Conservation (phyloP, 192 early-diverging fungal species). For the Glomus cerebriforme region DNA sequence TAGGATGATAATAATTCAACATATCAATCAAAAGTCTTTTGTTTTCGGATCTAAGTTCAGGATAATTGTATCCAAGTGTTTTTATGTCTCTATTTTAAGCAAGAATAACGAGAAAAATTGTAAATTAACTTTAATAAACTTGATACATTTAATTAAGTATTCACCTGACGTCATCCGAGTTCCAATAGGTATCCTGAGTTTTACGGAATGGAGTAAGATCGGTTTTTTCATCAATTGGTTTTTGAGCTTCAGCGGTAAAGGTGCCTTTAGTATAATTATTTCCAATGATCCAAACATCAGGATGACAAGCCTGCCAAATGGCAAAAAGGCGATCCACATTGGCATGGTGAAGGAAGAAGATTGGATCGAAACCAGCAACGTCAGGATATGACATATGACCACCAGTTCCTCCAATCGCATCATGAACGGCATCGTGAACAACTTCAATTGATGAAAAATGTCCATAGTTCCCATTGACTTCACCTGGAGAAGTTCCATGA, state of each 20-base stretch:
- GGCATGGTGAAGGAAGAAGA: constrained; percentile 29
- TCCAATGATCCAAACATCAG: constrained; percentile 17
- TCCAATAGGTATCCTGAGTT: constrained; percentile 3
- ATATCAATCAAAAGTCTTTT: constrained; percentile 1
- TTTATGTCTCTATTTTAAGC: not conserved
- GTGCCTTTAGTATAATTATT: not conserved
- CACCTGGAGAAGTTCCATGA: not conserved
- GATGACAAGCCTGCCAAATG: constrained; percentile 22
- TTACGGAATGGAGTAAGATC: not conserved
- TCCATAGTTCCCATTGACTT: not conserved
- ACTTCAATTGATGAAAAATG: constrained; percentile 20
- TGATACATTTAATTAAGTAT: not conserved
- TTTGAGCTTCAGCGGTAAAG: not conserved
- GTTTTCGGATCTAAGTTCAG: not conserved
- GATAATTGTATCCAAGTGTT: constrained; percentile 2
- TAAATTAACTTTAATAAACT: not conserved
- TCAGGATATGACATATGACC: constrained; percentile 29
- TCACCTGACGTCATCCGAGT: not conserved
- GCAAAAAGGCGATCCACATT: constrained; percentile 15
- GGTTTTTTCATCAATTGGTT: constrained; percentile 1
- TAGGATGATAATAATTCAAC: constrained; percentile 14
- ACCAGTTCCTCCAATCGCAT: constrained; percentile 3
- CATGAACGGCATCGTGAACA: constrained; percentile 15
- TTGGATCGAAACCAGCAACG: constrained; percentile 25
- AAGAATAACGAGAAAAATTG: not conserved